Conservation (phyloP, 306 rosid species). For the Mucuna pruriens region DNA sequence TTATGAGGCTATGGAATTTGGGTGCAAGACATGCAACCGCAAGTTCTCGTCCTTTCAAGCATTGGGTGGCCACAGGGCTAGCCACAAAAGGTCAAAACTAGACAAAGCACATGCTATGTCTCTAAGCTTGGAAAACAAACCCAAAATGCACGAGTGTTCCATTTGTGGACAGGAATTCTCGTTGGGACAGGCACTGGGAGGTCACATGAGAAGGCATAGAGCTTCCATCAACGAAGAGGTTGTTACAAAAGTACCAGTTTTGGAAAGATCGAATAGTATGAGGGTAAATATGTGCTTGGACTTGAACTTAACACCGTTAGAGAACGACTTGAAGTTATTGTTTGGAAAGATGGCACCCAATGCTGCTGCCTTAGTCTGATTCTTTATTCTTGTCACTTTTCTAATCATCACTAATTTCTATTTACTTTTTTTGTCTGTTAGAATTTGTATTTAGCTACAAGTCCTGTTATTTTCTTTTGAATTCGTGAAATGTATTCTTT, state of each 20-base stretch:
- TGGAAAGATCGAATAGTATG: slow-evolving; percentile 49
- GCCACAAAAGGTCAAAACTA: slow-evolving; percentile 61
- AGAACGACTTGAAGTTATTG: slow-evolving; percentile 74
- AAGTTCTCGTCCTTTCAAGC: slow-evolving; percentile 85
- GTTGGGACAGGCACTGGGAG: slow-evolving; percentile 87
- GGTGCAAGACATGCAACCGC: slow-evolving; percentile 85
- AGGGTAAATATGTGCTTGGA: slow-evolving; percentile 57
- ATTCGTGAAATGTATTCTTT: slow-evolving; percentile 21
- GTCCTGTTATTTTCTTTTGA: neutral
- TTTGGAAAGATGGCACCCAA: slow-evolving; percentile 62
- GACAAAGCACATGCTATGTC: neutral
- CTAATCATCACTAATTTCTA: neutral
- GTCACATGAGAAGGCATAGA: slow-evolving; percentile 84
- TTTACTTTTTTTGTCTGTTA: neutral
- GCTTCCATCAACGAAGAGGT: neutral
- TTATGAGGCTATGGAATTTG: slow-evolving; percentile 35
- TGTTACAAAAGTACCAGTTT: slow-evolving; percentile 38
- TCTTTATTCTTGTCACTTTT: neutral
- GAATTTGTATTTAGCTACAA: neutral
- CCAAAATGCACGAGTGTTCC: slow-evolving; percentile 62
- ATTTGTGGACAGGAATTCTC: slow-evolving; percentile 69
- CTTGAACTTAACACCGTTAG: slow-evolving; percentile 80
- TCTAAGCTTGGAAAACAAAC: slow-evolving; percentile 28
- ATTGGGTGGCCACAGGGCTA: slow-evolving; percentile 85
- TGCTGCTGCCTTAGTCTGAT: slow-evolving; percentile 52